Evolutionary conservation across 2,329 filamentous ascomycete species (phyloP).

Genomic region (Ceratocystis colombiana): DNA sequence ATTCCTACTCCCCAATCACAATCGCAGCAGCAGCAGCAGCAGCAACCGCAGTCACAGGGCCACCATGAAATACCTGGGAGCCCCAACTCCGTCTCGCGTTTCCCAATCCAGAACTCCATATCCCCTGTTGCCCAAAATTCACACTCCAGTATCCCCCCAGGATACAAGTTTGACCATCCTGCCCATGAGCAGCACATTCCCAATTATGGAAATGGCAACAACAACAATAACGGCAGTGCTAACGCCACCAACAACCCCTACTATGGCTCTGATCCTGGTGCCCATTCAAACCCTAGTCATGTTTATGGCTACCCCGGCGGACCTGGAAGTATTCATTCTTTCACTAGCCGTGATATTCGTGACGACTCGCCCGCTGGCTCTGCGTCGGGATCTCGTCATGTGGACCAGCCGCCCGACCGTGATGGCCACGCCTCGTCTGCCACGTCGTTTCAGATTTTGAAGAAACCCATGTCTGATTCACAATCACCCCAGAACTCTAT

Average conservation of each 20-base stretch:
- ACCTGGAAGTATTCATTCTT: constrained; percentile 23
- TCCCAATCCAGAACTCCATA: constrained; percentile 26
- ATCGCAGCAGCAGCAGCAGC: constrained; percentile 24
- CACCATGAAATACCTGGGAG: constrained; percentile 28
- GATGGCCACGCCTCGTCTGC: constrained; percentile 31
- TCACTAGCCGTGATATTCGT: constrained; percentile 32
- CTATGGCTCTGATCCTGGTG: constrained; percentile 28
- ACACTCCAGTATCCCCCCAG: constrained; percentile 27
- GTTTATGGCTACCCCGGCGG: constrained; percentile 27
- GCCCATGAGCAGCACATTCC: constrained; percentile 27
- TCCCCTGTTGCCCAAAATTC: constrained; percentile 23
- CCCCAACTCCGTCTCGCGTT: constrained; percentile 20
- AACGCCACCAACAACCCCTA: constrained; percentile 26
- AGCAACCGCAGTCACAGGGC: constrained; percentile 27
- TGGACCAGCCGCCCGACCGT: constrained; percentile 24
- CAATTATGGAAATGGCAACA: constrained; percentile 27
- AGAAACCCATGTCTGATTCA: constrained; percentile 39
- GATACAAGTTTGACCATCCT: constrained; percentile 29
- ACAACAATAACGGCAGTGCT: constrained; percentile 11
- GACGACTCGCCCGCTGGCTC: constrained; percentile 34
- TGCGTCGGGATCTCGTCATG: constrained; percentile 28
- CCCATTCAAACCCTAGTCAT: constrained; percentile 27
- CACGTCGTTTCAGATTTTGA: constrained; percentile 41
- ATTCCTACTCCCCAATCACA: constrained; percentile 37
- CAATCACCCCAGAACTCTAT: constrained; percentile 35